These are phyloP conservation scores for Sequoiadendron giganteum DNA, from an alignment of 75 land plant species.

Conservation along the genomic window DNA sequence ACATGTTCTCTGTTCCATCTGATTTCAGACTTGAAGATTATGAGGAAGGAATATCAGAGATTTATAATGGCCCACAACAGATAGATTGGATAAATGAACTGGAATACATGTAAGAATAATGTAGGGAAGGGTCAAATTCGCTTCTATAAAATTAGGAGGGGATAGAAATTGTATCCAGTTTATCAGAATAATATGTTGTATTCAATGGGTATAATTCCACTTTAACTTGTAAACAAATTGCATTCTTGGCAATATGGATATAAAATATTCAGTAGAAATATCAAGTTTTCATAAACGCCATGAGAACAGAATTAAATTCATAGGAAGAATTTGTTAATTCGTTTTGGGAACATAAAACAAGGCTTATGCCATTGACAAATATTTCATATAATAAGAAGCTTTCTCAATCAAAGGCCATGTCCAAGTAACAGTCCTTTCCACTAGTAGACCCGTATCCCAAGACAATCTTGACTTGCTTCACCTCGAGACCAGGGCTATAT, in stretches of 20 bases:
- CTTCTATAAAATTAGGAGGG: neutral
- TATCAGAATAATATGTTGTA: too few species aligned
- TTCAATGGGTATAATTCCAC: neutral
- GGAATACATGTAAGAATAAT: neutral
- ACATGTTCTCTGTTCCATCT: neutral
- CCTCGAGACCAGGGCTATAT: too few species aligned
- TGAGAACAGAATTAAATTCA: neutral
- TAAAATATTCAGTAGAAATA: too few species aligned
- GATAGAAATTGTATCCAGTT: neutral
- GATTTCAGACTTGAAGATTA: neutral
- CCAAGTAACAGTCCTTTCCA: too few species aligned
- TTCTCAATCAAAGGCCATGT: too few species aligned
- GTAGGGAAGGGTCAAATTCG: neutral
- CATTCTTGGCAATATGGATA: neutral
- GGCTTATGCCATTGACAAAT: too few species aligned
- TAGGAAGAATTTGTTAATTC: neutral
- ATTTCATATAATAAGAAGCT: too few species aligned
- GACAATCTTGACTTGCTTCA: too few species aligned
- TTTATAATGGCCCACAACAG: neutral
- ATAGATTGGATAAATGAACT: neutral
- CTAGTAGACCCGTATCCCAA: too few species aligned
- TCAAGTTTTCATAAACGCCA: neutral
- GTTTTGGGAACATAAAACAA: too few species aligned
- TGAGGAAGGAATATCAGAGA: neutral
- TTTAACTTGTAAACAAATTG: neutral